Conservation (phyloP, 2,329 filamentous ascomycete species). For the Orbilia quercus region DNA sequence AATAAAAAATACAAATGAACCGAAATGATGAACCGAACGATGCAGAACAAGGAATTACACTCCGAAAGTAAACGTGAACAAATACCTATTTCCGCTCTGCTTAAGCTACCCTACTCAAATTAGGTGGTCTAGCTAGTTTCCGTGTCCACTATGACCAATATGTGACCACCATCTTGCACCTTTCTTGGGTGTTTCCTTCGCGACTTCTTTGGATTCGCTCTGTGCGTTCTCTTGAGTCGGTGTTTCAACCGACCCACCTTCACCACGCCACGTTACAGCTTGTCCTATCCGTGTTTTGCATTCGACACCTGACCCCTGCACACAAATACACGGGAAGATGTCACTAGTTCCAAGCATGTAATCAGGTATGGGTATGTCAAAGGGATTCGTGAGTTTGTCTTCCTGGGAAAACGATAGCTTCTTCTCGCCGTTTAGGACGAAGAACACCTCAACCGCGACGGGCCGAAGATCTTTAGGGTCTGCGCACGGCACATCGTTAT, state of each 20-base stretch:
- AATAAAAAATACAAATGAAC: slow-evolving; percentile 9
- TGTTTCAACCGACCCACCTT: slow-evolving; percentile 34
- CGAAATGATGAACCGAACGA: neutral
- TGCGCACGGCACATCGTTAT: slow-evolving; percentile 37
- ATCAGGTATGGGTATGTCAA: slow-evolving; percentile 31
- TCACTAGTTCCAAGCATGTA: slow-evolving; percentile 42
- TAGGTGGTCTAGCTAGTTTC: neutral
- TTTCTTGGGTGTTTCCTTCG: slow-evolving; percentile 47
- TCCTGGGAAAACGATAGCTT: slow-evolving; percentile 27
- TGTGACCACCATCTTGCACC: slow-evolving; percentile 51
- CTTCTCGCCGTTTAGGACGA: slow-evolving; percentile 50
- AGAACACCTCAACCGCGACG: slow-evolving; percentile 39
- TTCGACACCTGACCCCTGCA: slow-evolving; percentile 47
- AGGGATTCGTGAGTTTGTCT: slow-evolving; percentile 26
- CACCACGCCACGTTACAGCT: slow-evolving; percentile 49
- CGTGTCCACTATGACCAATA: slow-evolving; percentile 21
- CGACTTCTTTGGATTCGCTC: slow-evolving; percentile 7
- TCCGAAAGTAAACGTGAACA: too few relatives aligned
- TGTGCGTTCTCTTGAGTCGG: slow-evolving; percentile 13
- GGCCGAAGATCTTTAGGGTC: slow-evolving; percentile 42
- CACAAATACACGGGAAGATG: slow-evolving; percentile 46
- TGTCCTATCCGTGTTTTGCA: slow-evolving; percentile 52
- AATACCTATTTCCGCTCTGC: neutral
- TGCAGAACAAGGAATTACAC: too few relatives aligned
- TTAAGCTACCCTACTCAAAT: neutral